Base-by-base conservation (phyloP, 495 filamentous ascomycete species). In the Pseudomonodictys pantanalensis region DNA sequence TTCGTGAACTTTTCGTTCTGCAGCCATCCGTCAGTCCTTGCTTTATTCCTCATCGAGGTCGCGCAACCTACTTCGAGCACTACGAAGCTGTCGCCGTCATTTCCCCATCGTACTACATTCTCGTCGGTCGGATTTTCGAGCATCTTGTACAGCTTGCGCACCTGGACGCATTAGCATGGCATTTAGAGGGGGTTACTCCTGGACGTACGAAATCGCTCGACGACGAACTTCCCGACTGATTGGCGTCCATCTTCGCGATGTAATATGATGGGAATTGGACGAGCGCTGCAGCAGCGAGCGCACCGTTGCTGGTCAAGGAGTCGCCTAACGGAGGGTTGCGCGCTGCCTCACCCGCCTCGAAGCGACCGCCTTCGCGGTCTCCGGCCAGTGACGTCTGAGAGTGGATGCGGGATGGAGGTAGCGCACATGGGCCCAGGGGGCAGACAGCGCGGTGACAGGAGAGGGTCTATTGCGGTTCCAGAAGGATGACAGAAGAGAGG, bases 1-100 rank as follows among this genome's bases (percentile, higher is more conserved):
- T 96, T 97, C 43, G 93, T 97, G 69, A 99, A 99, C 72, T 95
- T 93, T 69, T 97, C 95, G 73, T 93, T 96, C 93, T 97, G n/a
- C n/a, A 71, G 28, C 7, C 12, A 25, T 5, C 15, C 24, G 38
- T 58, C 25, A 55, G 42, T 41, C 12, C 15, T 11, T 8, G 3
- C 24, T 11, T 17, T 33, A 29, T 43, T 38, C 44, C 11, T 9
- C 24, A 8, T 10, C 9, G 12, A 11, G 10, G 32, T 23, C 26
- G 17, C 28, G 38, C 22, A 25, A 67, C 68, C 59, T 83, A 96
- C 92, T 85, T 98, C 95, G 49, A 98, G 78, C 45, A 98, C 93
- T 46, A 98, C 95, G 68, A 98, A 98, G 71, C 91, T 96, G 70
- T 96, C 90, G 46, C 90, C 91, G 55, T 90, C 85, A 65, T 95